Conservation (phyloP, 805 yeast species). For the Candida takata region DNA sequence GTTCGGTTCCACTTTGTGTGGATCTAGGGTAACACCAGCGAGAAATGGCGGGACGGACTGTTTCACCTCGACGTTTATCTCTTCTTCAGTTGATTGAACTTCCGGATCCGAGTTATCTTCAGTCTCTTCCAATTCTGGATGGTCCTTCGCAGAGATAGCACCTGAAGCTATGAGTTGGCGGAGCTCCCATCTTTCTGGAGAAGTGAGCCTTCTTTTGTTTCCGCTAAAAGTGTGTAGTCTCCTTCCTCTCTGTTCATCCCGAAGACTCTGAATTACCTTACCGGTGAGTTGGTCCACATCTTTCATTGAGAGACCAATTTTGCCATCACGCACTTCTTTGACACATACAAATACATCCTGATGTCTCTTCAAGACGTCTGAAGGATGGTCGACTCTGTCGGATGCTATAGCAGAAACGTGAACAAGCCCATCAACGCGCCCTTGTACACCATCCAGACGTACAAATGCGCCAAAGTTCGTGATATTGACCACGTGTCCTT, state of each 20-base stretch:
- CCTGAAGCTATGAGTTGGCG: slow-evolving; percentile 79
- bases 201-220: slow-evolving; percentile 46
- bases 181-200: slow-evolving; percentile 90
- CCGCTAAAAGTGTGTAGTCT: slow-evolving; percentile 11
- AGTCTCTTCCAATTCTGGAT: slow-evolving; percentile 49
- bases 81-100: slow-evolving; percentile 26
- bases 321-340: slow-evolving; percentile 36
- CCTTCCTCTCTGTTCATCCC: slow-evolving; percentile 11
- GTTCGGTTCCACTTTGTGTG: slow-evolving; percentile 40
- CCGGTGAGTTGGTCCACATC: slow-evolving; percentile 71
- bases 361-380: slow-evolving; percentile 46
- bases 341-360: slow-evolving; percentile 66
- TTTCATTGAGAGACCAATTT: slow-evolving; percentile 59
- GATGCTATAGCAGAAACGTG: slow-evolving; percentile 66
- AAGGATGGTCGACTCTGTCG: slow-evolving; percentile 47
- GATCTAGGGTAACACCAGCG: slow-evolving; percentile 39
- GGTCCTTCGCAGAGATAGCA: slow-evolving; percentile 57
- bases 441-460: slow-evolving; percentile 34
- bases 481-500: slow-evolving; percentile 54
- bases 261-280: slow-evolving; percentile 14
- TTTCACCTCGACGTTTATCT: slow-evolving; percentile 67
- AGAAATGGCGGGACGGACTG: slow-evolving; percentile 68
- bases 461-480: slow-evolving; percentile 78
- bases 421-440: slow-evolving; percentile 51
- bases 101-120: slow-evolving; percentile 14